phyloP scores from a whole-genome alignment of 1,284 basidiomycete species.

The Sphaerobolus stellatus region DNA sequence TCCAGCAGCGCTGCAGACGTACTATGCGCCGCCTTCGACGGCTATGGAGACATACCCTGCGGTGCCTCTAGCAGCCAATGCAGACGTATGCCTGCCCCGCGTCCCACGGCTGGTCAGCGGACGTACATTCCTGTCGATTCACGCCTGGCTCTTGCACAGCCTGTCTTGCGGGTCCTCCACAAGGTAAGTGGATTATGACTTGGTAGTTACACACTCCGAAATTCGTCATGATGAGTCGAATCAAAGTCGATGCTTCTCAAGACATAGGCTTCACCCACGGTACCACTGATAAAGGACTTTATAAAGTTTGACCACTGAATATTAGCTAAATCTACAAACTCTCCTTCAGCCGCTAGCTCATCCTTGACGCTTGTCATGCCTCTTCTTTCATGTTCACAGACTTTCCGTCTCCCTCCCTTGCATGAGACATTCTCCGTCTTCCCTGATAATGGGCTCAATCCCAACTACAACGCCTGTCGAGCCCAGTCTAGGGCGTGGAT shows the following conservation, averaged over 20 bases:
- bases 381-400: not conserved
- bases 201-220: not conserved
- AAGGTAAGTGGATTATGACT: not conserved
- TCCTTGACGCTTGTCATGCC: not conserved
- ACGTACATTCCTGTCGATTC: too few relatives aligned
- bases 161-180: too few relatives aligned
- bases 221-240: not conserved
- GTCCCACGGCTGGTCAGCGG: too few relatives aligned
- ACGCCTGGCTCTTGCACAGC: too few relatives aligned
- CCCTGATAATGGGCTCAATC: not conserved
- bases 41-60: too few relatives aligned
- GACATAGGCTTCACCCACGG: not conserved
- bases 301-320: not conserved
- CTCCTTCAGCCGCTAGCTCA: not conserved
- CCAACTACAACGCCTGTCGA: not conserved
- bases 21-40: too few relatives aligned
- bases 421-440: not conserved
- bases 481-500: conserved; percentile 61
- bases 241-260: too few relatives aligned
- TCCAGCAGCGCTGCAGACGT: too few relatives aligned
- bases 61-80: too few relatives aligned
- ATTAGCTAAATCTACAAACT: not conserved
- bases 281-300: not conserved
- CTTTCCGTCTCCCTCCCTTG: not conserved
- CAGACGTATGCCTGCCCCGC: too few relatives aligned